A percentile compares a stretch with the other conserved stretches of the same genome.
These are phyloP conservation scores for Yamadazyma sp. DNA, from an alignment of 805 yeast species.

Conservation along the genomic window DNA sequence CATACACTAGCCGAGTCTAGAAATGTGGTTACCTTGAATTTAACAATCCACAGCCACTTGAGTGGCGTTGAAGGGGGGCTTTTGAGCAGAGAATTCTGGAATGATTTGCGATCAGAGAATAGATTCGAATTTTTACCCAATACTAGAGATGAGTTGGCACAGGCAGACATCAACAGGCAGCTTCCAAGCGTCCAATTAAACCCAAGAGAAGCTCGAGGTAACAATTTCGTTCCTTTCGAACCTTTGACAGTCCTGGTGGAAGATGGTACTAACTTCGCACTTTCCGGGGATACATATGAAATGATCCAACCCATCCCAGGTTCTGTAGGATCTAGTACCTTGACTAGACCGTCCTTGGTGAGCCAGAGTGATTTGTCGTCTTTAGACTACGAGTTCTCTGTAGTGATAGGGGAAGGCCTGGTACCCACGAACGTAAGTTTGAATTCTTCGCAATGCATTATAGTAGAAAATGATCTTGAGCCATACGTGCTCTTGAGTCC, in stretches of 20 bases:
- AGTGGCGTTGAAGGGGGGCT: constrained; percentile 25
- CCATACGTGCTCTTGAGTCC: constrained; percentile 42
- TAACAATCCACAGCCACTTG: constrained; percentile 17
- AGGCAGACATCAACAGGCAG: background rate
- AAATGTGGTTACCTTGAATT: constrained; percentile 15
- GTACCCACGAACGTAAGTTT: constrained; percentile 19
- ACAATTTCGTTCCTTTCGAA: constrained; percentile 13
- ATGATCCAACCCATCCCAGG: constrained; percentile 16
- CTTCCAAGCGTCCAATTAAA: background rate
- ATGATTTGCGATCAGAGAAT: constrained; percentile 21
- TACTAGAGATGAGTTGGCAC: constrained; percentile 6
- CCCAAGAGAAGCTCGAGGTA: too few species aligned
- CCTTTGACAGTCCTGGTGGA: constrained; percentile 23
- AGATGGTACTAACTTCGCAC: constrained; percentile 23
- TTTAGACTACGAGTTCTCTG: constrained; percentile 24
- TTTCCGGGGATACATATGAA: constrained; percentile 27
- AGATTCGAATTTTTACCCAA: constrained; percentile 25
- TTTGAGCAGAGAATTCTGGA: constrained; percentile 25
- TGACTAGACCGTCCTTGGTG: constrained; percentile 20
- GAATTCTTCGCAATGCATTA: constrained; percentile 42
- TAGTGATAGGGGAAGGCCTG: constrained; percentile 17
- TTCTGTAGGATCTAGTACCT: background rate
- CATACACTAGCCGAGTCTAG: constrained; percentile 10
- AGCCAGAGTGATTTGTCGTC: constrained; percentile 28
- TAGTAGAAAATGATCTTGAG: constrained; percentile 32